phyloP scores from a whole-genome alignment of 2,329 filamentous ascomycete genomes.

The Clarireedia hainanense region DNA sequence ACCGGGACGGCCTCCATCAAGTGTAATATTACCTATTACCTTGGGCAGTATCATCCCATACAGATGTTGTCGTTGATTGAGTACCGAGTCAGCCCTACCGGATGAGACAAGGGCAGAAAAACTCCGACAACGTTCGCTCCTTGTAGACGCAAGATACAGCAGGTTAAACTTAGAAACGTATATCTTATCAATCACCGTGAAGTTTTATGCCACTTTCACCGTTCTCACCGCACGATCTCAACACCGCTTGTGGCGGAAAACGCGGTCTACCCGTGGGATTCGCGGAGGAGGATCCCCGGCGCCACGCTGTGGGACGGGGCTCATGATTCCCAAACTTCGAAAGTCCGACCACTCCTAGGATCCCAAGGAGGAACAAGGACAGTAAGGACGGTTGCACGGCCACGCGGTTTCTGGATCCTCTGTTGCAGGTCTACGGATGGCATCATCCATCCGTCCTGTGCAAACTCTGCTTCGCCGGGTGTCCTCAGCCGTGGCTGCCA shows the following conservation, averaged over 20 bases:
- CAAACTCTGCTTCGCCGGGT: background rate
- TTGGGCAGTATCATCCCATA: background rate
- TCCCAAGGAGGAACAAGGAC: background rate
- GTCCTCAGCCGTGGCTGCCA: background rate
- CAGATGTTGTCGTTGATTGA: background rate
- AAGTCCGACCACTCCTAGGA: background rate
- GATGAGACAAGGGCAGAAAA: slow-evolving; percentile 4
- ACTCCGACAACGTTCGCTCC: background rate
- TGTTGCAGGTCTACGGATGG: background rate
- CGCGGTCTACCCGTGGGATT: background rate
- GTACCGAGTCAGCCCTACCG: slow-evolving; percentile 2
- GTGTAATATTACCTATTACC: background rate
- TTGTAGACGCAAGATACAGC: too few relatives aligned
- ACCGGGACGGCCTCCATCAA: too few relatives aligned
- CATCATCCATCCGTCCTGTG: background rate
- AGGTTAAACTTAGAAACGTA: background rate
- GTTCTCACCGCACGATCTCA: background rate
- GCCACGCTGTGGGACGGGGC: background rate
- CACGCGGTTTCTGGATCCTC: background rate
- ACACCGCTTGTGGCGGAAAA: background rate
- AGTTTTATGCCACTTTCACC: background rate
- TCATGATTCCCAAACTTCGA: background rate
- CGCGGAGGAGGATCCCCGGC: background rate
- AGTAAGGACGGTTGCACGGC: background rate
- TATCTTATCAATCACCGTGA: background rate